Evolutionary conservation across 2,329 filamentous ascomycete species (phyloP).

Genomic region (Neonectria faginata): DNA sequence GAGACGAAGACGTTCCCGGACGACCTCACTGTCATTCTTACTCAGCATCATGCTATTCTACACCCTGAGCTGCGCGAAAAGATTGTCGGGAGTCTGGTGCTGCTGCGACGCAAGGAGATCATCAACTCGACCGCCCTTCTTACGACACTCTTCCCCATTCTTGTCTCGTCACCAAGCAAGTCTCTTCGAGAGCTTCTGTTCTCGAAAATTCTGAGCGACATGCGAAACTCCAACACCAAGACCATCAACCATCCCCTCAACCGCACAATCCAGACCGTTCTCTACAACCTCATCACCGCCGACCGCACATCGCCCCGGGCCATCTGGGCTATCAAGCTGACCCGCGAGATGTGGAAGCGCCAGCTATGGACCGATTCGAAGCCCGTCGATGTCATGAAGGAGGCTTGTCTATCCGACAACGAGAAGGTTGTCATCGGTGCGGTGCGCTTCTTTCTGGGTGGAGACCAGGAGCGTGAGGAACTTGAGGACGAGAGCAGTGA

Average conservation of each 20-base stretch:
- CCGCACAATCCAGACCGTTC: constrained; percentile 89
- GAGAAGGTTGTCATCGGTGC: constrained; percentile 92
- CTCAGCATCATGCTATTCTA: constrained; percentile 83
- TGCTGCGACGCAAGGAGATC: constrained; percentile 90
- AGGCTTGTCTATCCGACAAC: constrained; percentile 88
- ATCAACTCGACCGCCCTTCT: constrained; percentile 87
- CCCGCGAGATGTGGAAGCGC: constrained; percentile 94
- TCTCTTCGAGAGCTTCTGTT: constrained; percentile 84
- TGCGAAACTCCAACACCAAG: constrained; percentile 89
- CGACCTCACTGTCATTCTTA: constrained; percentile 84
- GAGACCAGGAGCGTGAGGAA: constrained; percentile 95
- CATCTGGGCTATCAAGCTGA: constrained; percentile 96
- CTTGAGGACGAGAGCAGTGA: constrained; percentile 89
- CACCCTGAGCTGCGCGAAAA: constrained; percentile 92
- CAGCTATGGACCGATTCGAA: constrained; percentile 96
- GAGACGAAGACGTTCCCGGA: constrained; percentile 81
- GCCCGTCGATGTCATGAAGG: constrained; percentile 98
- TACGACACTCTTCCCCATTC: constrained; percentile 92
- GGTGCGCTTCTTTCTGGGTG: constrained; percentile 93
- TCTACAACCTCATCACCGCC: constrained; percentile 90
- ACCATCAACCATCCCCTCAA: constrained; percentile 92
- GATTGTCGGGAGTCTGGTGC: constrained; percentile 88
- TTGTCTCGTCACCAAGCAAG: constrained; percentile 93
- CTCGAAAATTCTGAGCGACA: constrained; percentile 89
- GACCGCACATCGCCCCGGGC: constrained; percentile 88